Percentiles rank a stretch among this genome's conserved stretches.
Conservation (phyloP, 371 early-diverging fungal species). For the Syncephalastrum contaminatum region DNA sequence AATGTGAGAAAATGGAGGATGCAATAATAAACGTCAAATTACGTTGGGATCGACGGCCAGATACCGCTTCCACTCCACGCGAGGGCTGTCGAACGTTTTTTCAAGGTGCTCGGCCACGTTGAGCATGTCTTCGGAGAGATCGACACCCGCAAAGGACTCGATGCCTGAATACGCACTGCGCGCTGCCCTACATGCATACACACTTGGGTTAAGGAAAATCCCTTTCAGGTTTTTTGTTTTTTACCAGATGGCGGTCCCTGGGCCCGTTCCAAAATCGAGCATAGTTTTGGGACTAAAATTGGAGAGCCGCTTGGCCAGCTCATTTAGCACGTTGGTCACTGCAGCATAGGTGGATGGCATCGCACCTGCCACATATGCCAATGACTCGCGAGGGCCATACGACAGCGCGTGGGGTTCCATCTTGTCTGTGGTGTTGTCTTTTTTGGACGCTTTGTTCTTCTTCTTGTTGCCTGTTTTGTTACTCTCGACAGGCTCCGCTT, state of each 20-base stretch:
- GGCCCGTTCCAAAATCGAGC: slow-evolving; percentile 88
- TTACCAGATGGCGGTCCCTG: slow-evolving; percentile 84
- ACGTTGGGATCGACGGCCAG: slow-evolving; percentile 54
- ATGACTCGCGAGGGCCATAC: slow-evolving; percentile 72
- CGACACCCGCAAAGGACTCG: slow-evolving; percentile 66
- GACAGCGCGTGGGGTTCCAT: slow-evolving; percentile 65
- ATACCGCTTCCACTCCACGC: slow-evolving; percentile 62
- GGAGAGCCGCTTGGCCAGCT: slow-evolving; percentile 60
- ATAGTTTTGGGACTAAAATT: slow-evolving; percentile 61
- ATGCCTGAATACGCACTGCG: slow-evolving; percentile 60
- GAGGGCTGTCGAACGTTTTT: slow-evolving; percentile 4
- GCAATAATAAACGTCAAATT: slow-evolving; percentile 6
- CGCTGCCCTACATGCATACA: slow-evolving; percentile 56
- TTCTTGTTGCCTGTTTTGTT: not conserved
- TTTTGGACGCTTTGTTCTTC: slow-evolving; percentile 19
- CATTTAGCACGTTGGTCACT: slow-evolving; percentile 63
- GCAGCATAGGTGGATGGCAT: slow-evolving; percentile 72
- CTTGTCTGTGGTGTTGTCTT: not conserved
- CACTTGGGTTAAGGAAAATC: not conserved
- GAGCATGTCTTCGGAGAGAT: slow-evolving; percentile 82
- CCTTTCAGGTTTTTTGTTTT: not conserved
- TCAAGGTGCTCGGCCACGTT: slow-evolving; percentile 58
- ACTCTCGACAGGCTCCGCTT: slow-evolving; percentile 11
- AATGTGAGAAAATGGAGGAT: too few relatives aligned
- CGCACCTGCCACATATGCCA: slow-evolving; percentile 75